Evolutionary conservation across 73 alveolate genomes (phyloP).

Genomic region (Durusdinium trenchii): DNA sequence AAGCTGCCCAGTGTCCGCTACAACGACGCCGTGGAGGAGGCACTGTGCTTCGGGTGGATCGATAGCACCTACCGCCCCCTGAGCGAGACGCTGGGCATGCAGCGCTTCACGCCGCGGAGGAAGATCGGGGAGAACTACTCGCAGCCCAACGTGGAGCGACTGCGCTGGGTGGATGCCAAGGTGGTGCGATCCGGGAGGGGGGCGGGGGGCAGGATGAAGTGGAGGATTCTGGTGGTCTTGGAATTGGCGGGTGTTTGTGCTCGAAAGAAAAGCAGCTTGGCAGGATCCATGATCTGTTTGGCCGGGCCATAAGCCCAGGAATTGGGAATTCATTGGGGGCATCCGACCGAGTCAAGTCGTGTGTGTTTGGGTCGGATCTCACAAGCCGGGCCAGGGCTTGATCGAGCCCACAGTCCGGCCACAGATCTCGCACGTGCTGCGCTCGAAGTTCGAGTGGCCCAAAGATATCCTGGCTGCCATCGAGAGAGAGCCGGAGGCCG

Average conservation of each 20-base stretch:
- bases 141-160: conserved; percentile 60
- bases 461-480: conserved; percentile 28
- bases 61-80: conserved; percentile 69
- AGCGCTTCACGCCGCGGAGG: conserved; percentile 75
- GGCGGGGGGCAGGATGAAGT: not conserved
- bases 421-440: conserved; percentile 34
- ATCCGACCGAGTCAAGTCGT: not conserved
- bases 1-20: conserved; percentile 42
- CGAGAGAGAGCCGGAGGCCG: not conserved
- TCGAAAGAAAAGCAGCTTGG: too few species aligned
- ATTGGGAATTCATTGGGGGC: not conserved
- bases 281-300: not conserved
- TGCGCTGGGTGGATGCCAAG: conserved; percentile 17
- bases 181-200: conserved; percentile 6
- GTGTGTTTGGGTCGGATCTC: too few species aligned
- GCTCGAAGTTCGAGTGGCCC: conserved; percentile 56
- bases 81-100: conserved; percentile 23
- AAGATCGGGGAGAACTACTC: conserved; percentile 67
- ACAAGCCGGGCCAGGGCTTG: too few species aligned
- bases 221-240: not conserved
- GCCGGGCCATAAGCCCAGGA: not conserved
- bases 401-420: not conserved
- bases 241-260: too few species aligned
- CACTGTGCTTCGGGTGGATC: conserved; percentile 56
- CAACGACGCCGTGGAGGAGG: conserved; percentile 77